Base-by-base conservation (phyloP, 257 asterid species). In the Lycium ferocissimum region DNA sequence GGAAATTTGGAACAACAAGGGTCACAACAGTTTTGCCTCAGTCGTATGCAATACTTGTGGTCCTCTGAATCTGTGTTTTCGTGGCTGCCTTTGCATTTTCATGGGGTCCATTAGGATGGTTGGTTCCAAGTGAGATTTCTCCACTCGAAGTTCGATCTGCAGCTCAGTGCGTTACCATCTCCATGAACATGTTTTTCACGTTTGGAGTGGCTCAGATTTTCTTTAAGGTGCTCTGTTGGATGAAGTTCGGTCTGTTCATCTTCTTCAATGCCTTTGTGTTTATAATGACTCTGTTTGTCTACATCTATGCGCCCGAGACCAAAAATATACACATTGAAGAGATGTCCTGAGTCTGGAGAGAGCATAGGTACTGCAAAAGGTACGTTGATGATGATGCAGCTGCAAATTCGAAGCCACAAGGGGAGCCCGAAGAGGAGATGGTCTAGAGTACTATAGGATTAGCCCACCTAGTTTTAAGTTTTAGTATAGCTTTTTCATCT, bases 91-190 rank as follows among this genome's bases (percentile, higher is more conserved):
- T 86, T 38, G 92, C 90, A 2, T 89, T 89, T 88, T 89, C 89
- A 1, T 89, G 91, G 91, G 90, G 90, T 3, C 91, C 90, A 0
- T 43, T 88, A 0, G 88, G 90, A 49, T 89, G 90, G 89, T 22
- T 89, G 17, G 87, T 89, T 0, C 89, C 90, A 0, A 85, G 89
- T 5, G 92, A 89, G 18, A 87, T 87, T 0, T 53, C 86, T 51
- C 65, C 33, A 26, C 33, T 26, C 1, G 33, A 26, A 26, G 33
- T 26, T 26, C 33, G 33, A 26, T 26, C 33, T 26, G 33, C 33
- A 26, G 33, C 33, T 26, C 33, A 26, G 33, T 26, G 33, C 33
- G 33, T 26, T 26, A 26, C 33, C 33, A 26, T 26, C 33, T 26
- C 33, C 33, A 26, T 26, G 33, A 26, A 26, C 33, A 26, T 26